Base-by-base conservation (phyloP, 2,329 filamentous ascomycete species). In the Furcasterigmium furcatum region DNA sequence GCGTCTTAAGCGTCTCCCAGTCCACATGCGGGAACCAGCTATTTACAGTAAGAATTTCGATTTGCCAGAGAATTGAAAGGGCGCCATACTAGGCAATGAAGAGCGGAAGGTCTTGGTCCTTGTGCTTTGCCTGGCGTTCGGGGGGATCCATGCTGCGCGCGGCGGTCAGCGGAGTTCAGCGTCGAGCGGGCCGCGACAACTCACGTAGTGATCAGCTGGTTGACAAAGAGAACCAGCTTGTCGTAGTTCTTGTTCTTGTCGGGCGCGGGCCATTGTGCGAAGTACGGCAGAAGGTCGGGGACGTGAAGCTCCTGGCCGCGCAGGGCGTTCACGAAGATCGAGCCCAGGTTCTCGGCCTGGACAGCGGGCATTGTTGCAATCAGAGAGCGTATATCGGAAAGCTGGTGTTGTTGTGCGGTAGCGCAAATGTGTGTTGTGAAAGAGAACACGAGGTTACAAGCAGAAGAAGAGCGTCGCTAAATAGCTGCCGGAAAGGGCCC, bases 71-170 rank as follows among this genome's bases (percentile, higher is more conserved):
- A 29, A 19, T 14, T 18, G 21, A 18, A 9, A 27, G 19, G 8
- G 12, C 20, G 18, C 18, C 35, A n/a, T 32, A 45, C 22, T 57
- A 41, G 5, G 48, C 46, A 2, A 49, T 39, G 6, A 58, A 24
- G 1, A 51, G 22, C 5, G 56, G 50, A n/a, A 62, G 61, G 32
- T 70, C 65, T 19, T 66, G 59, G 29, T 58, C 57, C 49, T 67
- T 65, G 47, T 72, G 60, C 46, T 63, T 59, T 5, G 59, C 55
- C 18, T 30, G 45, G 66, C 67, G 41, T 72, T 54, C 29, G 63
- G 49, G 55, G 52, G 52, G 20, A 61, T 45, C 43, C 50, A 27
- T 27, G 24, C 24, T 27, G 24, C 24, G 24, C 24, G 12, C 12
- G 12, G 7, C 24, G 7, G 24, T 27, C 24, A 27, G 24, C 24